These are phyloP conservation scores for Penicillium pulvis DNA, from an alignment of 495 filamentous ascomycete genomes.

Conservation along the genomic window DNA sequence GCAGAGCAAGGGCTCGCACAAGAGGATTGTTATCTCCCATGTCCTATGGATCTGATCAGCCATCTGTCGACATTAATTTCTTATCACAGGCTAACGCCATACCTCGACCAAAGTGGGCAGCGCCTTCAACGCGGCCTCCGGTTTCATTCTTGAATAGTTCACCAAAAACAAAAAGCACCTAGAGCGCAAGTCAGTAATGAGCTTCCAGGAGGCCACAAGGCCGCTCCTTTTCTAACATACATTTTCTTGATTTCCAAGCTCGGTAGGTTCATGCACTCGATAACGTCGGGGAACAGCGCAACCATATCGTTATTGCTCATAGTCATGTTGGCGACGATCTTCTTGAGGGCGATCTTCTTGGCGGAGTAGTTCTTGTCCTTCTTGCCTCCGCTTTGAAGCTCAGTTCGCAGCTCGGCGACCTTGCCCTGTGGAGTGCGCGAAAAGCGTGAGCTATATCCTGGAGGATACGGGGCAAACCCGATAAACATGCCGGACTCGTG, in stretches of 20 bases:
- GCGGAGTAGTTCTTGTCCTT: slow-evolving; percentile 97
- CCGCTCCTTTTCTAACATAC: slow-evolving; percentile 50
- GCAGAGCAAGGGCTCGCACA: slow-evolving; percentile 87
- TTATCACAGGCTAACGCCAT: slow-evolving; percentile 28
- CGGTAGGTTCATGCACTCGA: slow-evolving; percentile 90
- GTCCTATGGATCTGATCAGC: slow-evolving; percentile 56
- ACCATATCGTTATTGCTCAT: slow-evolving; percentile 99
- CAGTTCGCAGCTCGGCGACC: slow-evolving; percentile 93
- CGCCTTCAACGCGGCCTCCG: slow-evolving; percentile 91
- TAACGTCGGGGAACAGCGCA: slow-evolving; percentile 91
- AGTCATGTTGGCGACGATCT: slow-evolving; percentile 99
- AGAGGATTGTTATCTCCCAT: slow-evolving; percentile 93
- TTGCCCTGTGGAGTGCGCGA: slow-evolving; percentile 75
- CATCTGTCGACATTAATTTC: not conserved
- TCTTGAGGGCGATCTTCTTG: slow-evolving; percentile 99
- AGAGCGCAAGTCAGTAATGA: slow-evolving; percentile 23
- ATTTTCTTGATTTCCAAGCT: slow-evolving; percentile 99
- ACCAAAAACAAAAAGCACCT: slow-evolving; percentile 98
- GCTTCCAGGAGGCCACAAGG: not conserved
- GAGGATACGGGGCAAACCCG: slow-evolving; percentile 33
- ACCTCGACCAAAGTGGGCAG: slow-evolving; percentile 84
- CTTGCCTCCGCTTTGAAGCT: slow-evolving; percentile 91
- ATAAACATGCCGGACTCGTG: slow-evolving; percentile 29
- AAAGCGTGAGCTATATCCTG: slow-evolving; percentile 40
- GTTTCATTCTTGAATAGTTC: slow-evolving; percentile 94